A percentile compares a stretch with the other conserved stretches of the same genome.
These are phyloP conservation scores for Petrea volubilis DNA, from an alignment of 257 asterid genomes.

Conservation along the genomic window DNA sequence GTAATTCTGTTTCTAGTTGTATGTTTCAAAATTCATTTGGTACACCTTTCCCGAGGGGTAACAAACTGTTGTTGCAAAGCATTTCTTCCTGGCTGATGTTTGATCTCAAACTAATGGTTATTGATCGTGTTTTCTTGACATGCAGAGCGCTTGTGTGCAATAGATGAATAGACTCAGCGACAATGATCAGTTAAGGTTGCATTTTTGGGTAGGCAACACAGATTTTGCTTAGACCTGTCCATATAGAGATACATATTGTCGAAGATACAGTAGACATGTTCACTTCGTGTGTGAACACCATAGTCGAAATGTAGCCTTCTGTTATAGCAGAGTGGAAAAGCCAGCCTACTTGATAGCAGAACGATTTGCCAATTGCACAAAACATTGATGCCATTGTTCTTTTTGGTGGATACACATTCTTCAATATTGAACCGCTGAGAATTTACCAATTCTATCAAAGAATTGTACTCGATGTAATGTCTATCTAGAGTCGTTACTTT, in stretches of 20 bases:
- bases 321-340: background rate
- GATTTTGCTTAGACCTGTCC: constrained; percentile 18
- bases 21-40: too few species aligned
- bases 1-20: too few species aligned
- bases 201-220: background rate
- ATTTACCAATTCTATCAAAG: constrained; percentile 14
- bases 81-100: background rate
- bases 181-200: background rate
- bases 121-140: constrained; percentile 11
- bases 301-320: too few species aligned
- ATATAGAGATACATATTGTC: background rate
- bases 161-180: constrained; percentile 33
- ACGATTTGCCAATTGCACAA: background rate
- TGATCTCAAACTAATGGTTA: constrained; percentile 23
- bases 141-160: constrained; percentile 74
- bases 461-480: background rate
- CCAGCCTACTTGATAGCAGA: background rate
- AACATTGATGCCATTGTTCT: constrained; percentile 13
- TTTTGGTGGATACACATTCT: constrained; percentile 24
- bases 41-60: too few species aligned
- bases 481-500: background rate
- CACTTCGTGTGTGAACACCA: background rate
- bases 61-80: too few species aligned
- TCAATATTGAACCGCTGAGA: background rate
- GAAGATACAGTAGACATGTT: constrained; percentile 14